Conservation (phyloP, 768 basidiomycete species). For the Leucocoprinus birnbaumii region DNA sequence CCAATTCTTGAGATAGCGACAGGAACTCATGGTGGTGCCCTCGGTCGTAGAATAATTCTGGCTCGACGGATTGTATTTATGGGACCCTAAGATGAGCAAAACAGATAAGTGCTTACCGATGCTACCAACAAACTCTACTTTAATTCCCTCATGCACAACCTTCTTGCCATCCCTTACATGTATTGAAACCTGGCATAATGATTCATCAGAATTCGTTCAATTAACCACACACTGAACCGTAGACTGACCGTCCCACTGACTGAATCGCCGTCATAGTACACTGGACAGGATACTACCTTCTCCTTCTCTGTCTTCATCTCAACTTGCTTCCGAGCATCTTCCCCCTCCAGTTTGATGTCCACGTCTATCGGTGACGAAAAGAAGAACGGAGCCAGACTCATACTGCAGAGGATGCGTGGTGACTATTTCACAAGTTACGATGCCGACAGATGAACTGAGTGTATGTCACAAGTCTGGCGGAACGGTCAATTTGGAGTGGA, state of each 20-base stretch:
- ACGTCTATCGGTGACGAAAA: constrained; percentile 90
- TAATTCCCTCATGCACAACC: constrained; percentile 92
- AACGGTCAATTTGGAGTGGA: not conserved
- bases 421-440: too few relatives aligned
- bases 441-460: too few relatives aligned
- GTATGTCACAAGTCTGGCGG: too few relatives aligned
- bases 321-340: constrained; percentile 84
- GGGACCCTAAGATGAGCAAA: too few relatives aligned
- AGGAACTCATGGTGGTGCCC: constrained; percentile 99
- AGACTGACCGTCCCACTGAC: constrained; percentile 72
- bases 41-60: constrained; percentile 93
- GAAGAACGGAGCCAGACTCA: constrained; percentile 93
- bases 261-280: constrained; percentile 96
- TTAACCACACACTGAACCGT: not conserved
- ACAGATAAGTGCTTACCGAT: constrained; percentile 60
- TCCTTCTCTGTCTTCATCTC: constrained; percentile 92
- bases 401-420: too few relatives aligned
- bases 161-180: constrained; percentile 95
- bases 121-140: constrained; percentile 95
- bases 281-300: constrained; percentile 77
- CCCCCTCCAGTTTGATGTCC: constrained; percentile 83
- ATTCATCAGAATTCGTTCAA: not conserved
- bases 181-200: constrained; percentile 62
- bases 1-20: constrained; percentile 91
- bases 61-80: constrained; percentile 6